These are phyloP conservation scores for Graphiopsis chlorocephala DNA, from an alignment of 2,329 filamentous ascomycete genomes.

Conservation along the genomic window DNA sequence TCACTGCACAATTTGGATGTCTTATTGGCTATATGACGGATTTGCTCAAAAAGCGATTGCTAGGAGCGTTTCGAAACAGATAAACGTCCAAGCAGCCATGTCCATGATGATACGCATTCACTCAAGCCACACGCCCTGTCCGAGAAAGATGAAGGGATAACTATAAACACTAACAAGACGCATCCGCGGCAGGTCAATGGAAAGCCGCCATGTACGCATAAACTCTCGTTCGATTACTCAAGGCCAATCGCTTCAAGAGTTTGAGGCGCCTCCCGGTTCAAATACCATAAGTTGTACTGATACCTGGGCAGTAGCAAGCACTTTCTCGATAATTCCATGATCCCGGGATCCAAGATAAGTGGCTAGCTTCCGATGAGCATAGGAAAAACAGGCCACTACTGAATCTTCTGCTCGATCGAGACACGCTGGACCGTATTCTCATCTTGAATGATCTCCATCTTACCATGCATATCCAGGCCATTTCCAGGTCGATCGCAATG, in stretches of 20 bases:
- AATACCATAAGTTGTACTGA: not conserved
- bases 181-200: too few relatives aligned
- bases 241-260: not conserved
- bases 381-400: not conserved
- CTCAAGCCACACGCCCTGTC: not conserved
- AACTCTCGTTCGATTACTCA: not conserved
- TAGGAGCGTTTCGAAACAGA: not conserved
- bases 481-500: not conserved
- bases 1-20: too few relatives aligned
- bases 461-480: not conserved
- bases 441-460: not conserved
- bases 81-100: not conserved
- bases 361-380: not conserved
- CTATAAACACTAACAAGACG: not conserved
- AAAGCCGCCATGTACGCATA: too few relatives aligned
- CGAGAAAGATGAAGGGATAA: too few relatives aligned
- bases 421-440: not conserved
- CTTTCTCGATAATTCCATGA: not conserved
- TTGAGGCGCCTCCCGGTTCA: not conserved
- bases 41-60: not conserved
- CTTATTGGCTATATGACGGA: not conserved
- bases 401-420: not conserved
- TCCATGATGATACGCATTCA: not conserved
- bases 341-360: not conserved
- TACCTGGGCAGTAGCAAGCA: not conserved